Conservation (phyloP, 768 basidiomycete genomes). For the Coprinopsis strossmayeri region DNA sequence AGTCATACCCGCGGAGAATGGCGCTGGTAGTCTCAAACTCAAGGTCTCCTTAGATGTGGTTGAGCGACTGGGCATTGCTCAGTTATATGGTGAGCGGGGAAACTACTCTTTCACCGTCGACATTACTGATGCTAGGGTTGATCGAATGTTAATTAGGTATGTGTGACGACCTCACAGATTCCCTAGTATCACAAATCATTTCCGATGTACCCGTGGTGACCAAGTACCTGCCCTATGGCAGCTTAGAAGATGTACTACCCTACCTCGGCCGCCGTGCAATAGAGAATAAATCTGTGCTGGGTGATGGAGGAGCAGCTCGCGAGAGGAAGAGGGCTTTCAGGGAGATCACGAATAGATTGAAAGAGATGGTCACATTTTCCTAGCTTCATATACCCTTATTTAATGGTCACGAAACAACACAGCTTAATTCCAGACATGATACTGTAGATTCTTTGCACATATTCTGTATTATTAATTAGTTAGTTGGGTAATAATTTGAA, state of each 20-base stretch:
- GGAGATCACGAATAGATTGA: slow-evolving; percentile 44
- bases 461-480: too few species aligned
- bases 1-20: slow-evolving; percentile 5
- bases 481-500: too few species aligned
- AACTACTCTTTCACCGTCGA: background rate
- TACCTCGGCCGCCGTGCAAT: slow-evolving; percentile 84
- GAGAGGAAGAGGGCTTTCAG: slow-evolving; percentile 52
- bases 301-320: slow-evolving; percentile 55
- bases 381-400: too few species aligned
- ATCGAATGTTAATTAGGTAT: slow-evolving; percentile 48
- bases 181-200: slow-evolving; percentile 50
- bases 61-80: slow-evolving; percentile 68
- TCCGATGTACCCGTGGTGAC: slow-evolving; percentile 62
- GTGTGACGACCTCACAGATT: slow-evolving; percentile 75
- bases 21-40: slow-evolving; percentile 18
- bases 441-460: too few species aligned
- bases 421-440: too few species aligned
- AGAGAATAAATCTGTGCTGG: slow-evolving; percentile 89
- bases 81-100: slow-evolving; percentile 65
- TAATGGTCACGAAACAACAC: too few species aligned
- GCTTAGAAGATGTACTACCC: slow-evolving; percentile 75
- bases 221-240: slow-evolving; percentile 82
- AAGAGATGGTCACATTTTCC: background rate
- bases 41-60: slow-evolving; percentile 47
- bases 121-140: background rate